phyloP scores from a whole-genome alignment of 75 land plant genomes.

The Gnetum montanum region DNA sequence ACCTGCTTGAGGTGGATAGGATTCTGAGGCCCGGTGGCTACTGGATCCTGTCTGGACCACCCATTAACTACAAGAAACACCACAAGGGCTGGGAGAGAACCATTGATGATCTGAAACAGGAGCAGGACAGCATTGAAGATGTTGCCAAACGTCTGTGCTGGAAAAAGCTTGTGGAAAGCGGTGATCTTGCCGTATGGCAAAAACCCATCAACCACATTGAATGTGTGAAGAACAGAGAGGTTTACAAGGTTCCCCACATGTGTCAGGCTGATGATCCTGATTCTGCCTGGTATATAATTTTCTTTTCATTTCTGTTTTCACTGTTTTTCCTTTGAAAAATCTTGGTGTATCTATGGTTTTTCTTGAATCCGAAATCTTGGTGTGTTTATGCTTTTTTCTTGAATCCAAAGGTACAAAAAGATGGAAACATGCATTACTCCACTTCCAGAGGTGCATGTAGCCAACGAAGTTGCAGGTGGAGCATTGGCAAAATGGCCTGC shows the following conservation, averaged over 20 bases:
- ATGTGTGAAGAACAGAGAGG: constrained; percentile 30
- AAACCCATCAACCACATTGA: constrained; percentile 74
- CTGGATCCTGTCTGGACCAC: constrained; percentile 92
- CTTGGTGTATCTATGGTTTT: not conserved
- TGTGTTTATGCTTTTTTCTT: not conserved
- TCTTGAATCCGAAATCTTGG: not conserved
- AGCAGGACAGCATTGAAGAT: constrained; percentile 70
- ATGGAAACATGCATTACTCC: constrained; percentile 57
- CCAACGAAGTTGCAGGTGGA: constrained; percentile 41
- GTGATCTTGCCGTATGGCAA: constrained; percentile 71
- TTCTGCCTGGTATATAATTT: constrained; percentile 47
- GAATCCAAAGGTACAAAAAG: constrained; percentile 27
- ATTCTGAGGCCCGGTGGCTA: constrained; percentile 84
- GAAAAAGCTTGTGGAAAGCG: constrained; percentile 71
- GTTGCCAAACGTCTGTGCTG: constrained; percentile 66
- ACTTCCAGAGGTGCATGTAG: constrained; percentile 31
- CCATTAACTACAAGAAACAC: constrained; percentile 64
- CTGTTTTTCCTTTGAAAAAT: not conserved
- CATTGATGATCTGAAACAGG: constrained; percentile 60
- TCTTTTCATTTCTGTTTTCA: constrained; percentile 9
- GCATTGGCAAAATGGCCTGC: constrained; percentile 42
- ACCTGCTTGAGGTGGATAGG: constrained; percentile 80
- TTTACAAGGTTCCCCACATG: constrained; percentile 42
- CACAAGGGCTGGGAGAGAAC: constrained; percentile 83
- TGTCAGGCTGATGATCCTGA: constrained; percentile 72